Percentiles rank a stretch among this genome's conserved stretches.
Conservation (phyloP, 2,329 filamentous ascomycete genomes). For the Geosmithia morbida region DNA sequence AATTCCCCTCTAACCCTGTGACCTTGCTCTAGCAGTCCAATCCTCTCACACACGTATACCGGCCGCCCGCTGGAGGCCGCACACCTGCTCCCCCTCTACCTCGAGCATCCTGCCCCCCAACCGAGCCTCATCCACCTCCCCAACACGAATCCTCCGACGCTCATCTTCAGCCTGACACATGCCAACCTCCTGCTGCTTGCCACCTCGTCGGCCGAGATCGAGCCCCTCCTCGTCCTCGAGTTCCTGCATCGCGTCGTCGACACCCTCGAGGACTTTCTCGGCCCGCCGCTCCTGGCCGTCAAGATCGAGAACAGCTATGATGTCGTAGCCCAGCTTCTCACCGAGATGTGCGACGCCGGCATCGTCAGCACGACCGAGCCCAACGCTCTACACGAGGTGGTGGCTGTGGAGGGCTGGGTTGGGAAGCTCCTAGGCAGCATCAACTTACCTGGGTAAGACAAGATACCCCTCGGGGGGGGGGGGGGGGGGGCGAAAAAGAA, state of each 20-base stretch:
- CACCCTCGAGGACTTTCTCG: slow-evolving; percentile 86
- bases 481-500: too few relatives aligned
- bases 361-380: slow-evolving; percentile 82
- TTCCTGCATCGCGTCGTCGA: slow-evolving; percentile 91
- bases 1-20: background rate
- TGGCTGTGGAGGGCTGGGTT: slow-evolving; percentile 83
- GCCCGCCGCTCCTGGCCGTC: slow-evolving; percentile 67
- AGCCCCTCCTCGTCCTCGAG: slow-evolving; percentile 81
- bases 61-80: slow-evolving; percentile 64
- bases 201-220: slow-evolving; percentile 72
- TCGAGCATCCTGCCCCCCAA: slow-evolving; percentile 65
- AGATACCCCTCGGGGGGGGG: too few relatives aligned
- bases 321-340: slow-evolving; percentile 81
- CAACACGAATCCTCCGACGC: slow-evolving; percentile 68
- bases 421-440: slow-evolving; percentile 82
- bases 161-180: slow-evolving; percentile 79
- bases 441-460: slow-evolving; percentile 54
- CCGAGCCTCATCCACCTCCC: slow-evolving; percentile 79
- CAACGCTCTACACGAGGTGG: slow-evolving; percentile 79
- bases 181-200: slow-evolving; percentile 77
- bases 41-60: slow-evolving; percentile 82
- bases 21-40: slow-evolving; percentile 44
- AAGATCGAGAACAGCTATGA: slow-evolving; percentile 89
- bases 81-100: slow-evolving; percentile 72
- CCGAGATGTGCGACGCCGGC: slow-evolving; percentile 93